Conservation (phyloP, 352 stramenopile species). For the Phytophthora constricta region DNA sequence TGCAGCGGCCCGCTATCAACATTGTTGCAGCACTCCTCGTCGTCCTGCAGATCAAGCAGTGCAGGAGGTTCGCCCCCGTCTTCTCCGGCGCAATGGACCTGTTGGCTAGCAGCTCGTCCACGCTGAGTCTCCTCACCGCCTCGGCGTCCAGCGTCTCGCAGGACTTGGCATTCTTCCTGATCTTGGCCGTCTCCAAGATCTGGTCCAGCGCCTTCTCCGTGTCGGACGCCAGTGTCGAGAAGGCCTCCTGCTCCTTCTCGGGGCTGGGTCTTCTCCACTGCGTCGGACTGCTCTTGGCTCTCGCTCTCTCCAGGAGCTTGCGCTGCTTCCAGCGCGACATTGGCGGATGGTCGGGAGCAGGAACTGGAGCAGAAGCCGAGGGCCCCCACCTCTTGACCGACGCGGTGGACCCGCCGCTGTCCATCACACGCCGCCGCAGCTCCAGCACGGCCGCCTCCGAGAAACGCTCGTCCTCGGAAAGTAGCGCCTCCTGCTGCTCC, state of each 20-base stretch:
- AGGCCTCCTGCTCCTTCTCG: slow-evolving; percentile 29
- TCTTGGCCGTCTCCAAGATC: slow-evolving; percentile 42
- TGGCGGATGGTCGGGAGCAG: slow-evolving; percentile 30
- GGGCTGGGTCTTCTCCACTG: slow-evolving; percentile 21
- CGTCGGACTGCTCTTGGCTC: slow-evolving; percentile 22
- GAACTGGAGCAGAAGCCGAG: slow-evolving; percentile 10
- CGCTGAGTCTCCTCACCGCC: slow-evolving; percentile 57
- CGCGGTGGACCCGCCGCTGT: slow-evolving; percentile 32
- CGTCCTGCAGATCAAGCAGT: slow-evolving; percentile 36
- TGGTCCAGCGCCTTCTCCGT: slow-evolving; percentile 60
- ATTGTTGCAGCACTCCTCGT: slow-evolving; percentile 26
- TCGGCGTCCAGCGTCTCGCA: slow-evolving; percentile 42
- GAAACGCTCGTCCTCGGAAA: slow-evolving; percentile 56
- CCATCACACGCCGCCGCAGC: slow-evolving; percentile 70
- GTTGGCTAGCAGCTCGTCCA: slow-evolving; percentile 57
- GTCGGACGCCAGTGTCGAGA: slow-evolving; percentile 48
- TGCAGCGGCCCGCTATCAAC: slow-evolving; percentile 41
- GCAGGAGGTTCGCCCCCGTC: slow-evolving; percentile 36
- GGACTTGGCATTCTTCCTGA: slow-evolving; percentile 26
- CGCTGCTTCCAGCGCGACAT: slow-evolving; percentile 49
- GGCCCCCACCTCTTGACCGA: slow-evolving; percentile 24
- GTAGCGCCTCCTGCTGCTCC: slow-evolving; percentile 72
- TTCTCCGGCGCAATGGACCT: slow-evolving; percentile 45
- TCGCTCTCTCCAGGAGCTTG: slow-evolving; percentile 41
- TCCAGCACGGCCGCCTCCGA: slow-evolving; percentile 73